These are phyloP conservation scores for Pseudogymnoascus sp. DNA, from an alignment of 2,329 filamentous ascomycete genomes.

Conservation along the genomic window DNA sequence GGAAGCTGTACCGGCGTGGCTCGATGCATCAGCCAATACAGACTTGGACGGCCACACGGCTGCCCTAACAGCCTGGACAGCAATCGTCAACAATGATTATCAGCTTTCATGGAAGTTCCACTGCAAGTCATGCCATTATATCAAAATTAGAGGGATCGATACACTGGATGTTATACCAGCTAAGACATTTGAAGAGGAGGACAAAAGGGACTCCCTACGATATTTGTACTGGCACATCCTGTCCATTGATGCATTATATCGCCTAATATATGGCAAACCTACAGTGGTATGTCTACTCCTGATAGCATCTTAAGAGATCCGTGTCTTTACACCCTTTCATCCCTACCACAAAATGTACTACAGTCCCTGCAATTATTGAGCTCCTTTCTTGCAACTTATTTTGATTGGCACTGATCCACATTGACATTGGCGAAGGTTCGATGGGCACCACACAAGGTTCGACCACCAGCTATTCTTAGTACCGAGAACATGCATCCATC, in stretches of 20 bases:
- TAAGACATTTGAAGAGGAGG: neutral
- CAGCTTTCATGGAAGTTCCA: constrained; percentile 6
- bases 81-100: neutral
- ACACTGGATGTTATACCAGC: neutral
- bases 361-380: neutral
- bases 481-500: neutral
- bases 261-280: constrained; percentile 1
- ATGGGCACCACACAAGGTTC: constrained; percentile 1
- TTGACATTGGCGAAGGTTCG: constrained; percentile 3
- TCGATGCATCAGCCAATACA: neutral
- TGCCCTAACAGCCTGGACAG: neutral
- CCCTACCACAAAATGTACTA: neutral
- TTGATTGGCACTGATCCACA: neutral
- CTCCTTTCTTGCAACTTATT: neutral
- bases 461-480: neutral
- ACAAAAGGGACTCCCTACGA: neutral
- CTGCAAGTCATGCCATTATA: neutral
- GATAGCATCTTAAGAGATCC: neutral
- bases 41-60: neutral
- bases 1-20: neutral
- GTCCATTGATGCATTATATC: constrained; percentile 2
- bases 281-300: neutral
- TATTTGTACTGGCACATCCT: constrained; percentile 1
- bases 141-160: neutral
- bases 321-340: neutral